Evolutionary conservation across 1,139 yeast genomes (phyloP).

Genomic region (Pichia sp.): DNA sequence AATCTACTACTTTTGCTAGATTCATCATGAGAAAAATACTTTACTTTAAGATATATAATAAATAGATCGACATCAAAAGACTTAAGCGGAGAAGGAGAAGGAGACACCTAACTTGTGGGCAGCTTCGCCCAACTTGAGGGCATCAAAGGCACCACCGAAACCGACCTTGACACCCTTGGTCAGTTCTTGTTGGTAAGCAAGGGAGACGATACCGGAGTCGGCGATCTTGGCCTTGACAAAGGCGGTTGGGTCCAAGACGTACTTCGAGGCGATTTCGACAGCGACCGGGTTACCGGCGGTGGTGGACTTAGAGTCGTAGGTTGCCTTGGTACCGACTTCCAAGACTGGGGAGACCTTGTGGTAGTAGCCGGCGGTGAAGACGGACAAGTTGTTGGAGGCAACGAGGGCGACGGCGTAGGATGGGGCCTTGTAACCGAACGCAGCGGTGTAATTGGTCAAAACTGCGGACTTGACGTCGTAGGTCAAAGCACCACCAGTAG

Average conservation of each 20-base stretch:
- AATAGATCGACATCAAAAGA: not conserved
- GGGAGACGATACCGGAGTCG: conserved; percentile 92
- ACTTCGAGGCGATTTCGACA: conserved; percentile 95
- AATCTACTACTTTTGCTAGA: not conserved
- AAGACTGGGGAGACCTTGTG: conserved; percentile 88
- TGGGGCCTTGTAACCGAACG: conserved; percentile 89
- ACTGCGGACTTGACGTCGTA: conserved; percentile 92
- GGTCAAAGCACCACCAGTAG: conserved; percentile 96
- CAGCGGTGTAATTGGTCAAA: conserved; percentile 91
- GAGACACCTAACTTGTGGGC: conserved; percentile 98
- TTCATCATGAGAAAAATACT: not conserved
- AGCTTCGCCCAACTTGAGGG: conserved; percentile 92
- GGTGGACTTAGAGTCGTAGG: conserved; percentile 86
- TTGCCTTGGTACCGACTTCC: conserved; percentile 98
- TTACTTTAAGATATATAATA: no score
- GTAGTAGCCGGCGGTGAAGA: conserved; percentile 95
- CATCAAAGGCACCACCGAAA: conserved; percentile 95
- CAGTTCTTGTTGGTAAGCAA: conserved; percentile 90
- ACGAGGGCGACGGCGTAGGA: conserved; percentile 84
- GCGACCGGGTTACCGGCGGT: conserved; percentile 55
- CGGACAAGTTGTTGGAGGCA: conserved; percentile 83
- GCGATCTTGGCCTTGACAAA: conserved; percentile 96
- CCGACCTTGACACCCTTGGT: conserved; percentile 98
- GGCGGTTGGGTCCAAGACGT: conserved; percentile 79
- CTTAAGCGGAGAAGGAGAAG: conserved; percentile 53